These are phyloP conservation scores for Staphylotrichum longicolle DNA, from an alignment of 495 filamentous ascomycete genomes.

Conservation along the genomic window DNA sequence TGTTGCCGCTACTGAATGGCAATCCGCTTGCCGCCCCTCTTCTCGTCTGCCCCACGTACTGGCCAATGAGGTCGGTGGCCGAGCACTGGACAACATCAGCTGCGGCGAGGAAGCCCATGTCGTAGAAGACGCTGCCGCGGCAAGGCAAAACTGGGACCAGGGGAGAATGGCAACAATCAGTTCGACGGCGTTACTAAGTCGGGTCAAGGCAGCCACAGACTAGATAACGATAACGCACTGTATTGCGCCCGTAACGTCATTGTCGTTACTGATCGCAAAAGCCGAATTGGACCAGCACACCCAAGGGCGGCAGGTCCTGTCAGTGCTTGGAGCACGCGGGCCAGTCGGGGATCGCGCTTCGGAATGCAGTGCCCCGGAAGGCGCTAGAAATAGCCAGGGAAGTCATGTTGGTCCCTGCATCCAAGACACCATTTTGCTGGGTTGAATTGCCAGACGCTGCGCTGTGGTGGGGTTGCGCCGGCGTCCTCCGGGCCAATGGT, in stretches of 20 bases:
- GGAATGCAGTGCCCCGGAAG: neutral
- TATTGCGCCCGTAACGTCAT: too few species aligned
- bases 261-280: neutral
- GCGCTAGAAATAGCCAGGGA: conserved; percentile 9
- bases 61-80: conserved; percentile 59
- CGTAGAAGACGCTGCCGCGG: conserved; percentile 71
- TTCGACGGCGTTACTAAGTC: too few species aligned
- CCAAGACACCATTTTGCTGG: too few species aligned
- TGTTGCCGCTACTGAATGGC: conserved; percentile 13
- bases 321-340: too few species aligned
- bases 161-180: too few species aligned
- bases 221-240: too few species aligned
- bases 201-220: too few species aligned
- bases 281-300: too few species aligned
- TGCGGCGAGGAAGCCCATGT: conserved; percentile 61
- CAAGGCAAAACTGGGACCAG: too few species aligned
- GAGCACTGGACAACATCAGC: conserved; percentile 59
- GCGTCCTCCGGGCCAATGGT: conserved; percentile 18
- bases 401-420: conserved; percentile 15
- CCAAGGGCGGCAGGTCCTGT: conserved; percentile 17
- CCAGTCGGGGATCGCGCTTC: neutral
- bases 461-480: neutral
- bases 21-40: conserved; percentile 52
- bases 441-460: neutral
- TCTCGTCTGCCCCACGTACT: conserved; percentile 62